Conservation (phyloP, 129 eudicot species). For the Scalesia atractyloides region DNA sequence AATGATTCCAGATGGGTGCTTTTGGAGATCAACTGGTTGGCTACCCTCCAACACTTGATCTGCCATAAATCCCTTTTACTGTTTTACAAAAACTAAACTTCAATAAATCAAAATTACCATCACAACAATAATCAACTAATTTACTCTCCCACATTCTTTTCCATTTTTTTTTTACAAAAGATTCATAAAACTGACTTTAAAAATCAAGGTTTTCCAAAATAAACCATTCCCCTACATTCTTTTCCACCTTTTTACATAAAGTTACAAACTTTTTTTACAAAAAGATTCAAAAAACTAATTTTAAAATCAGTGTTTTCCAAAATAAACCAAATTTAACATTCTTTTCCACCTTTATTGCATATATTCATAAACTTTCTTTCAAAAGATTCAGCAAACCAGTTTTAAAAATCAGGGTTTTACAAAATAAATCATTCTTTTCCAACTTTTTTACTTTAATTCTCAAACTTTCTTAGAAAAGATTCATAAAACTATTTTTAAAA, state of each 20-base stretch:
- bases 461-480: neutral
- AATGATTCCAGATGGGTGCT: conserved; percentile 91
- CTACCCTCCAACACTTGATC: conserved; percentile 80
- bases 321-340: neutral
- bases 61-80: conserved; percentile 51
- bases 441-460: neutral
- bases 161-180: neutral
- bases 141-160: neutral
- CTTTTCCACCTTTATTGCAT: neutral
- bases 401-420: neutral
- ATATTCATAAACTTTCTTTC: neutral
- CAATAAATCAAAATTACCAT: neutral
- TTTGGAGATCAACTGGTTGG: conserved; percentile 81
- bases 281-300: neutral
- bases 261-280: neutral
- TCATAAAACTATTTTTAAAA: neutral
- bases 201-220: neutral
- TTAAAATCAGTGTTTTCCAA: neutral
- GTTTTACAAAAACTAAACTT: neutral
- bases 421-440: neutral
- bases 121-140: neutral
- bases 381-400: neutral
- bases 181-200: neutral
- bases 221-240: neutral
- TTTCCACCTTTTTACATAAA: neutral